Percentiles rank a stretch among this genome's conserved stretches.
These are phyloP conservation scores for Candida neerlandica DNA, from an alignment of 1,139 yeast species.

Conservation along the genomic window DNA sequence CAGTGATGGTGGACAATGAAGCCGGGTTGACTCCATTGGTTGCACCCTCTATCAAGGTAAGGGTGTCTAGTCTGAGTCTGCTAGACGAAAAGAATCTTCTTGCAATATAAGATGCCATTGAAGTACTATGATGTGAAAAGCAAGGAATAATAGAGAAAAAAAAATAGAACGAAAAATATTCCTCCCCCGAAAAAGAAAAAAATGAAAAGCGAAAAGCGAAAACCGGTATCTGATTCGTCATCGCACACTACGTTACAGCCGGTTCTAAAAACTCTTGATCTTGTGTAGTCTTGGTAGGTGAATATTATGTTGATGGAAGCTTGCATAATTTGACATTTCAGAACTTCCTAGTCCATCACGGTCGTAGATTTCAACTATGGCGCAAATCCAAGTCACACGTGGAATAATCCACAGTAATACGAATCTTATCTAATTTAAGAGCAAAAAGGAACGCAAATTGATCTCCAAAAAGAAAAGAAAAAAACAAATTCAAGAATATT, in stretches of 20 bases:
- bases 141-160: neutral
- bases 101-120: slow-evolving; percentile 10
- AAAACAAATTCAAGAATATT: neutral
- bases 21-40: slow-evolving; percentile 61
- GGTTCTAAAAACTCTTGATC: neutral
- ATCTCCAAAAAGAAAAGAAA: too few species aligned
- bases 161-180: neutral
- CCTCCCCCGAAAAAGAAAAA: neutral
- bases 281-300: neutral
- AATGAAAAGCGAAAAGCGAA: neutral
- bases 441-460: neutral
- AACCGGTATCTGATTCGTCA: slow-evolving; percentile 1
- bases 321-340: too few species aligned
- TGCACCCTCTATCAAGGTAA: slow-evolving; percentile 71
- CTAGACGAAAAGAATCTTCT: slow-evolving; percentile 37
- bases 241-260: neutral
- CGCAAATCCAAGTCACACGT: too few species aligned
- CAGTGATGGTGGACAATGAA: slow-evolving; percentile 65
- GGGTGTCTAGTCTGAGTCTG: slow-evolving; percentile 45
- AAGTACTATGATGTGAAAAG: neutral
- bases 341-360: too few species aligned
- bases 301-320: too few species aligned
- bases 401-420: too few species aligned
- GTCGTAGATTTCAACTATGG: too few species aligned
- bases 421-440: neutral